phyloP scores from a whole-genome alignment of 108 stramenopile genomes.

The Aurantiochytrium sp. region DNA sequence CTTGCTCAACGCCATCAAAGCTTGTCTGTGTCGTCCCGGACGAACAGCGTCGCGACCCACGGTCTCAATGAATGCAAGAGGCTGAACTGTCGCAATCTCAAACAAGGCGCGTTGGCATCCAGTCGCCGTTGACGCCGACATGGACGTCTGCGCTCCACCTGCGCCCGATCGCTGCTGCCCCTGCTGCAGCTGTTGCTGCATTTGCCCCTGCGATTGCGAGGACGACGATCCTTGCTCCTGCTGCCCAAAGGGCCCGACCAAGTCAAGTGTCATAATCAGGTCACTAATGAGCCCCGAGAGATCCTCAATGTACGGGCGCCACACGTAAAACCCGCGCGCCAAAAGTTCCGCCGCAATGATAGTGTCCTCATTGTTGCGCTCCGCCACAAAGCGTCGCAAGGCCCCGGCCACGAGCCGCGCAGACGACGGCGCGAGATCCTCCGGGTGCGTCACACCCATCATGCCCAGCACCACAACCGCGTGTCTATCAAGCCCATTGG shows the following conservation, averaged over 20 bases:
- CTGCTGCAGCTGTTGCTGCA: too few species aligned
- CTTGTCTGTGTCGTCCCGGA: not conserved
- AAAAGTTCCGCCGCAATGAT: not conserved
- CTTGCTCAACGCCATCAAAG: not conserved
- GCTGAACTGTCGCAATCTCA: not conserved
- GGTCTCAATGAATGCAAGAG: not conserved
- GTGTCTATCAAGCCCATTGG: not conserved
- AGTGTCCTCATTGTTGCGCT: not conserved
- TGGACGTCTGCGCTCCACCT: too few species aligned
- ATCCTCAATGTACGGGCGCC: not conserved
- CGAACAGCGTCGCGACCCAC: not conserved
- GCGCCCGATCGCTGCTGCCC: too few species aligned
- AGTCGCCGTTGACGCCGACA: not conserved
- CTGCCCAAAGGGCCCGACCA: not conserved
- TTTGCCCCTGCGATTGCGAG: too few species aligned
- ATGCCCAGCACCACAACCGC: slow-evolving; percentile 3
- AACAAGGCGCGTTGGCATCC: not conserved
- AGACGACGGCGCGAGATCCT: not conserved
- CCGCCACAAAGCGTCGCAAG: not conserved
- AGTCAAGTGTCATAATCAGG: not conserved
- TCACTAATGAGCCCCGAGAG: not conserved
- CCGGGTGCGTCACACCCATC: not conserved
- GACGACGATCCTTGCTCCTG: not conserved
- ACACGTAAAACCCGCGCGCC: slow-evolving; percentile 7
- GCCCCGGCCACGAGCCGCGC: not conserved